A percentile compares a stretch with the other conserved stretches of the same genome.
Conservation (phyloP, 192 early-diverging fungal species). For the Dispira simplex region DNA sequence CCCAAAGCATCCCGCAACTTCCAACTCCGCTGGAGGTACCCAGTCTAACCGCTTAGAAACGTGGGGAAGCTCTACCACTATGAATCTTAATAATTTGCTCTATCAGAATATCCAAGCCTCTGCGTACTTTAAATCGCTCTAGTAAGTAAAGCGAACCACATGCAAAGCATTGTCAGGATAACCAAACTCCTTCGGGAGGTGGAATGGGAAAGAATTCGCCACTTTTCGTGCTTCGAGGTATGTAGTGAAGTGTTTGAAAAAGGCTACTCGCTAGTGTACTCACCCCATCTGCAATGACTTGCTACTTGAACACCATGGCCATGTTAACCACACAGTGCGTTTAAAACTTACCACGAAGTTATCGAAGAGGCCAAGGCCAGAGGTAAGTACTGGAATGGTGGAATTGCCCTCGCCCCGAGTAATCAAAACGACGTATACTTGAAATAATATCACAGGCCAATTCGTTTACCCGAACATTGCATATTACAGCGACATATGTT, state of each 20-base stretch:
- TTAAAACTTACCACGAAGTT: slow-evolving; percentile 65
- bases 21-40: slow-evolving; percentile 8
- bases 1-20: not conserved
- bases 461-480: too few relatives aligned
- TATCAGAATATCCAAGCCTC: slow-evolving; percentile 56
- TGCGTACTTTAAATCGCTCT: slow-evolving; percentile 58
- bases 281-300: not conserved
- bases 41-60: slow-evolving; percentile 42
- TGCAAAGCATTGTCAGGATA: too few relatives aligned
- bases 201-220: too few relatives aligned
- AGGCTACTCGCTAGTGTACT: too few relatives aligned
- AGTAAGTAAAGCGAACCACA: slow-evolving; percentile 26
- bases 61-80: slow-evolving; percentile 56
- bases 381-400: slow-evolving; percentile 22
- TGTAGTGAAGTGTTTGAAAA: too few relatives aligned
- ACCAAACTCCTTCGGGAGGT: too few relatives aligned
- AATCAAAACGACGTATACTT: too few relatives aligned
- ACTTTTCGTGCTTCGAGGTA: too few relatives aligned
- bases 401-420: too few relatives aligned
- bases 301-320: not conserved
- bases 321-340: slow-evolving; percentile 23
- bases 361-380: slow-evolving; percentile 51
- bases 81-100: slow-evolving; percentile 65
- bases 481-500: too few relatives aligned
- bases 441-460: too few relatives aligned